These are phyloP conservation scores for Calonectria crousiana DNA, from an alignment of 2,329 filamentous ascomycete species.

Conservation along the genomic window DNA sequence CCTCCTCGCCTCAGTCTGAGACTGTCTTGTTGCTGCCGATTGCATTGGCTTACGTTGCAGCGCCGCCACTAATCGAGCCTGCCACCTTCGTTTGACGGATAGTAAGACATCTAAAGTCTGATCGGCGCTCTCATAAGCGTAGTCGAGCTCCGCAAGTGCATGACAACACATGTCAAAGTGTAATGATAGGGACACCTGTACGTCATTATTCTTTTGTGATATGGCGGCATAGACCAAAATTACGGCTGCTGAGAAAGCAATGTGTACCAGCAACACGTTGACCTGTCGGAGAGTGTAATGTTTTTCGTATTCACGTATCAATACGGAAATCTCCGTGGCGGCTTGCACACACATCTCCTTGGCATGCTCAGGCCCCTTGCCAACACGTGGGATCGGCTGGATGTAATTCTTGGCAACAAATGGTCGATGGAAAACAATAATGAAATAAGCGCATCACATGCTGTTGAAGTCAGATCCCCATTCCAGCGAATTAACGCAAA, in stretches of 20 bases:
- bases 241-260: background rate
- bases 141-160: background rate
- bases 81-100: background rate
- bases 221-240: background rate
- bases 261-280: background rate
- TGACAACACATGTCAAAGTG: background rate
- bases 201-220: background rate
- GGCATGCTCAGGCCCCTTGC: background rate
- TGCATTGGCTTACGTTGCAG: background rate
- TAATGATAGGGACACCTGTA: background rate
- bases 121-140: background rate
- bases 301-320: background rate
- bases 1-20: background rate
- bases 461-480: background rate
- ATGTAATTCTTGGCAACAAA: background rate
- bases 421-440: background rate
- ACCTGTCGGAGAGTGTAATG: background rate
- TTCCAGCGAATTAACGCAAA: background rate
- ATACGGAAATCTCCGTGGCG: background rate
- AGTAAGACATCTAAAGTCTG: background rate
- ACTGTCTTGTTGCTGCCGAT: background rate
- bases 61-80: background rate
- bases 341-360: background rate
- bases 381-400: background rate
- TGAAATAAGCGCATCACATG: background rate